Evolutionary conservation across 306 rosid species (phyloP).

Genomic region (Crataegus laevigata): DNA sequence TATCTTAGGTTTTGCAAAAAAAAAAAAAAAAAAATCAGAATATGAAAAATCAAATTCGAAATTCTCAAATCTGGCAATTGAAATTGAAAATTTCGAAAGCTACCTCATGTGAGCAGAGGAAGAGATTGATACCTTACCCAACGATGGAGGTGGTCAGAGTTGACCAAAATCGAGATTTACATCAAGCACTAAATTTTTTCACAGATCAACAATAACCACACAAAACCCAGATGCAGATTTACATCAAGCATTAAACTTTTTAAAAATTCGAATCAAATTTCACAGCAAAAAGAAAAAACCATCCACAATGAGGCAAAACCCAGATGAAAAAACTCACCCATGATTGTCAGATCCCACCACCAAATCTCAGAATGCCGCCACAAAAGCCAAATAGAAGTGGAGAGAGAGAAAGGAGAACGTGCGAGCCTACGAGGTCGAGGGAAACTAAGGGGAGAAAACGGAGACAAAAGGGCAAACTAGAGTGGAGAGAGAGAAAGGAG

Average conservation of each 20-base stretch:
- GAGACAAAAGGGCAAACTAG: too few species aligned
- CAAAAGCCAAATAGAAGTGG: conserved; percentile 18
- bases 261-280: not conserved
- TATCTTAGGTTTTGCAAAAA: too few species aligned
- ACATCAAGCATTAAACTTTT: not conserved
- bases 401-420: not conserved
- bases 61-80: too few species aligned
- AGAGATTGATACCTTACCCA: too few species aligned
- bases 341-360: conserved; percentile 26
- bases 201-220: not conserved
- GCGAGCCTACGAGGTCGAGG: not conserved
- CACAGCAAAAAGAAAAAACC: not conserved
- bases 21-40: too few species aligned
- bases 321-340: conserved; percentile 40
- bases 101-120: too few species aligned
- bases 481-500: too few species aligned
- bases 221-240: not conserved
- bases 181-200: not conserved
- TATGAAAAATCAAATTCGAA: too few species aligned
- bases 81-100: too few species aligned
- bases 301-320: conserved; percentile 12
- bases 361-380: conserved; percentile 27
- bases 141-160: too few species aligned
- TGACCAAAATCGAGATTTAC: too few species aligned
- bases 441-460: too few species aligned